Evolutionary conservation across 2,329 filamentous ascomycete genomes (phyloP), one percentile per base, ranked within the genome.

Genomic region (Cladosporium sp.): DNA sequence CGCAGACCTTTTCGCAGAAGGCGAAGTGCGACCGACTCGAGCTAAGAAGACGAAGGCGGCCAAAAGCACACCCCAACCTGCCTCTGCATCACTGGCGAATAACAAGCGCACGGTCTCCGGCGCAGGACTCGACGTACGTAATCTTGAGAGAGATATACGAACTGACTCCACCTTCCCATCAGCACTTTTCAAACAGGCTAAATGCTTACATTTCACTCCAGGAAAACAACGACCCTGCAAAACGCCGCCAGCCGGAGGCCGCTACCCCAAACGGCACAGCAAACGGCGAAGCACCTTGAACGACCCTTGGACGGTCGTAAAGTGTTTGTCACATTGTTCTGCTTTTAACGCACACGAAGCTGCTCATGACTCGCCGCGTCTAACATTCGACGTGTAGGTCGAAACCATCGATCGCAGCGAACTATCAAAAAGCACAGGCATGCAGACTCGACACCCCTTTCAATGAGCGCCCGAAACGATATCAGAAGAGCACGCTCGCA

Each of bases 1-100:
- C 22, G 84, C 89, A 53, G 92, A 99, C 68, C 84, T 97, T 2
- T 99, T 99, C 66, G 79, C 84, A 42, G 73, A 84, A 19, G 88
- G 88, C 62, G 93, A 99, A 69, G 67, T 61, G 4, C 65, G 68
- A 45, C 74, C 75, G 4, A 63, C 62, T 13, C 72, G 71, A 56
- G 62, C 67, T 27, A 70, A 69, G 59, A 76, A 73, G 61, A 48
- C 53, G 19, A 67, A 65, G 54, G 56, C 51, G 5, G 51, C 51
- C 20, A 59, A 61, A 42, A 50, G 32, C 40, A 32, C 47, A 17
- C 3, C 47, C 24, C 47, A 50, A 32, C 52, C 58, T 13, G 56
- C 51, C 13, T 50, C 50, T 24, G 54, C 57, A 49, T 27, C 32
- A 17, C 32, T 17, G 32, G 32, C 32, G 32, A 55, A 58, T 58